Base-by-base conservation (phyloP, 345 rosid genomes). In the Eucalyptus shirleyi region DNA sequence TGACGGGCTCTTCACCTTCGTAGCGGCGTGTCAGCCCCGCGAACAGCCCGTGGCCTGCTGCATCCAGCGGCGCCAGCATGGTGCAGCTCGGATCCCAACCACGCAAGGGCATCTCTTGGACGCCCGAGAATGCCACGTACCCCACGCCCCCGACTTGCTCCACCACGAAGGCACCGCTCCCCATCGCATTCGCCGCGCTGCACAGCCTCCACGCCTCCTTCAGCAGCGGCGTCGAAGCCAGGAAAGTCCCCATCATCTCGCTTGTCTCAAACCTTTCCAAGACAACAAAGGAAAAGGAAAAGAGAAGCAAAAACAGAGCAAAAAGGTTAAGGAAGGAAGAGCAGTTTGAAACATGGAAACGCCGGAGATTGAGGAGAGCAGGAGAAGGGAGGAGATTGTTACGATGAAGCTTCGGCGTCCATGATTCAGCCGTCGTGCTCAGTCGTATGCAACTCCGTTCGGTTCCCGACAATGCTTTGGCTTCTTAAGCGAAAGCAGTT, bases 201-300 rank as follows among this genome's bases (percentile, higher is more conserved):
- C 99, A 95, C 14, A 93, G 86, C 56, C 90, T 89, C 99, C 99
- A 98, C 44, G 99, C 91, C 40, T 94, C 93, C 19, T 91, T 51
- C 17, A 94, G 88, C 87, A 97, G 24, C 1, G 95, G 92, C 13
- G 97, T 96, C 23, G 99, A 95, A 10, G 95, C 92, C 85, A 98
- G 44, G 89, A 94, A 92, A 53, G 89, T 89, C 8, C 98, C 98
- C 82, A 93, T 91, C 90, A 94, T 89, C 94, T 97, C 99, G 90
- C 98, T 95, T 62, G 95, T 94, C 92, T 97, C 99, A 87, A 96
- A 96, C 89, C 96, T 92, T 90, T 56, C n/a, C 49, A 85, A 80
- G 12, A 42, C 51, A n/a, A 69, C 37, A 56, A 56, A 30, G 55
- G 18, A 55, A 17, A 37, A n/a, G 59, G 30, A 19, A 10, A 23